Percentiles rank a stretch among this genome's conserved stretches.
Conservation (phyloP, 2,329 filamentous ascomycete genomes). For the Sarocladium kiliense region DNA sequence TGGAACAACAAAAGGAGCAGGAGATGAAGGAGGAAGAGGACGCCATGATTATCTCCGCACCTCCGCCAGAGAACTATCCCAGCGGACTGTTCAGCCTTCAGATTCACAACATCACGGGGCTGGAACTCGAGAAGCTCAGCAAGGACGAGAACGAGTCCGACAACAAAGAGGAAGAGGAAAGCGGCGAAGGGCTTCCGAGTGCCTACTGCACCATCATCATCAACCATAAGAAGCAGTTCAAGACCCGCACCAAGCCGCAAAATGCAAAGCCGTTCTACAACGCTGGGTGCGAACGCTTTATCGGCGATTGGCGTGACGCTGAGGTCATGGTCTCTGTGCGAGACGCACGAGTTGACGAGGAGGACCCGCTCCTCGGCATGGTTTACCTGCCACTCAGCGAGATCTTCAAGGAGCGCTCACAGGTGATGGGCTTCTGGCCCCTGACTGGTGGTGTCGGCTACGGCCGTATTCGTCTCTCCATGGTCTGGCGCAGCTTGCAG, state of each 20-base stretch:
- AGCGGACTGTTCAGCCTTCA: slow-evolving; percentile 66
- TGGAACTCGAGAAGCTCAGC: slow-evolving; percentile 56
- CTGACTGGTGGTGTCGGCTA: slow-evolving; percentile 68
- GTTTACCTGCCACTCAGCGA: slow-evolving; percentile 61
- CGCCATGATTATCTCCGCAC: slow-evolving; percentile 62
- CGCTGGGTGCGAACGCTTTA: slow-evolving; percentile 67
- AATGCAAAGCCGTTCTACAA: slow-evolving; percentile 77
- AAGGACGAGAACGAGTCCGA: slow-evolving; percentile 42
- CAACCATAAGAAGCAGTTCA: slow-evolving; percentile 66
- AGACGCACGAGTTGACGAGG: slow-evolving; percentile 63
- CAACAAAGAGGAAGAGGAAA: slow-evolving; percentile 49
- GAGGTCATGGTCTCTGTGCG: slow-evolving; percentile 65
- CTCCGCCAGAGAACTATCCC: slow-evolving; percentile 55
- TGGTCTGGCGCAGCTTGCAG: slow-evolving; percentile 68
- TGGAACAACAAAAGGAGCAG: slow-evolving; percentile 63
- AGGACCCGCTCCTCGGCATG: slow-evolving; percentile 64
- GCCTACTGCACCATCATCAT: slow-evolving; percentile 69
- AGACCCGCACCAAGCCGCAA: slow-evolving; percentile 70
- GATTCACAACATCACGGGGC: slow-evolving; percentile 66
- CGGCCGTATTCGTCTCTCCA: slow-evolving; percentile 61
- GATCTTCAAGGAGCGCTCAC: slow-evolving; percentile 57
- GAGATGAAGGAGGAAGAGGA: slow-evolving; percentile 58
- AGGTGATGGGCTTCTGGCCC: slow-evolving; percentile 62
- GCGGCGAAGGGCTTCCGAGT: slow-evolving; percentile 61
- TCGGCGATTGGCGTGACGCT: slow-evolving; percentile 61